phyloP scores from a whole-genome alignment of 768 basidiomycete species.

The Trametes punicea region DNA sequence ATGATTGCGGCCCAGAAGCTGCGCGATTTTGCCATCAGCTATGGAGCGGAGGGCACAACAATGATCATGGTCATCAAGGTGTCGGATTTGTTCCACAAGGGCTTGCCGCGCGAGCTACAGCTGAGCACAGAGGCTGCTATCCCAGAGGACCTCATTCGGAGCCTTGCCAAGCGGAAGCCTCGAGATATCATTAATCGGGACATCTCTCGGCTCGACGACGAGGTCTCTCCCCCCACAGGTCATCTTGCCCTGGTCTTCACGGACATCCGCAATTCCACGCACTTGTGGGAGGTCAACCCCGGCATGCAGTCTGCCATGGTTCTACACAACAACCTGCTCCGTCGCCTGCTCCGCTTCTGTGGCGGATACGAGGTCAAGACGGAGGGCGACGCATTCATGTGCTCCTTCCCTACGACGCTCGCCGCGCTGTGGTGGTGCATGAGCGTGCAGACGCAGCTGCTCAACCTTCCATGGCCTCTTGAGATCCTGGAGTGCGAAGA shows the following conservation, averaged over 20 bases:
- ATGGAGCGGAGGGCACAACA: conserved; percentile 87
- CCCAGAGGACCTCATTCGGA: conserved; percentile 36
- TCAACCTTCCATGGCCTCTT: conserved; percentile 84
- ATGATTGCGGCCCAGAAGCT: conserved; percentile 96
- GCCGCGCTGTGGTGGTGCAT: conserved; percentile 90
- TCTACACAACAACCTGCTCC: conserved; percentile 82
- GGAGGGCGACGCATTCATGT: conserved; percentile 99
- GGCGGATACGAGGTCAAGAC: conserved; percentile 99
- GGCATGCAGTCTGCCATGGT: conserved; percentile 95
- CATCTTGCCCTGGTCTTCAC: conserved; percentile 94
- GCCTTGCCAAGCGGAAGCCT: conserved; percentile 29
- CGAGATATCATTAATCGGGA: conserved; percentile 52
- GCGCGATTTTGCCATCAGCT: conserved; percentile 94
- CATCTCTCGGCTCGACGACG: conserved; percentile 64
- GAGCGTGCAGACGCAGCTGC: conserved; percentile 77
- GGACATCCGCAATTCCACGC: conserved; percentile 95
- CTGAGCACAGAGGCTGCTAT: conserved; percentile 43
- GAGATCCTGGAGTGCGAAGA: conserved; percentile 93
- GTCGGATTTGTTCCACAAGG: conserved; percentile 64
- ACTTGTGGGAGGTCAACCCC: conserved; percentile 92
- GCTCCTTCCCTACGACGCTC: conserved; percentile 87
- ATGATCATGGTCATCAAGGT: conserved; percentile 98
- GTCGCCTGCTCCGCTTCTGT: conserved; percentile 81
- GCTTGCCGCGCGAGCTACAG: conserved; percentile 41
- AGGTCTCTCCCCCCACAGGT: conserved; percentile 82